Base-by-base conservation (phyloP, 805 yeast genomes). In the Candida sphagnicola region DNA sequence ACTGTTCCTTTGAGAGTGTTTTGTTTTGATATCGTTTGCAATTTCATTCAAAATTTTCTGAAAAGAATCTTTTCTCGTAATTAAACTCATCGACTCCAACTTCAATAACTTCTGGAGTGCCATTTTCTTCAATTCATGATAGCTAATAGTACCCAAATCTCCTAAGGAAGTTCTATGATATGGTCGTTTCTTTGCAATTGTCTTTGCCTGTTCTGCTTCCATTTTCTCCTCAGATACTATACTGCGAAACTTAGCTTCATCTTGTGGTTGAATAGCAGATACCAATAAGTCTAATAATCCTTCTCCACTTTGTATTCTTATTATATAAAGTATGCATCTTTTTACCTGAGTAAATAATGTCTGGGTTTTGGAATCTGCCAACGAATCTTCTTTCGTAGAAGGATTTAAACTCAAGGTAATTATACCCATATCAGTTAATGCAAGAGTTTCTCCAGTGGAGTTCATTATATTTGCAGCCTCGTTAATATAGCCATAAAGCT, bases 1-100 rank as follows among this genome's bases (percentile, higher is more conserved):
- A 28, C 61, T 56, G 26, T 57, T 54, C 43, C 77, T 58, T 44
- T 70, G 76, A 8, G 62, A 54, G 45, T 67, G 72, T 47, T 72
- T 67, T 5, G 74, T 70, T 37, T 59, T 55, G 46, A 93, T 87
- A 46, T 91, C 97, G 38, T 73, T 62, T 0, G 96, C 95, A 44
- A 93, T 82, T 45, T 85, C 87, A 52, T 89, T 88, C 42, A 93
- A 61, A 11, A 93, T 54, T 16, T 76, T 80, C 55, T 93, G 98
- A 58, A 80, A 87, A 14, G 83, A 78, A 53, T 87, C 78, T 23
- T 72, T 65, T 42, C 95, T 72, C 2, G 82, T 68, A 6, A 90
- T 71, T 28, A 70, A 60, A 2, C 87, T 89, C 54, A 76, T 60
- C 1, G 71, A 56, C 53, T 91, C 97, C 36, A 93, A 64, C 49